phyloP scores from a whole-genome alignment of 1,284 basidiomycete species.

The Irpex sp. region DNA sequence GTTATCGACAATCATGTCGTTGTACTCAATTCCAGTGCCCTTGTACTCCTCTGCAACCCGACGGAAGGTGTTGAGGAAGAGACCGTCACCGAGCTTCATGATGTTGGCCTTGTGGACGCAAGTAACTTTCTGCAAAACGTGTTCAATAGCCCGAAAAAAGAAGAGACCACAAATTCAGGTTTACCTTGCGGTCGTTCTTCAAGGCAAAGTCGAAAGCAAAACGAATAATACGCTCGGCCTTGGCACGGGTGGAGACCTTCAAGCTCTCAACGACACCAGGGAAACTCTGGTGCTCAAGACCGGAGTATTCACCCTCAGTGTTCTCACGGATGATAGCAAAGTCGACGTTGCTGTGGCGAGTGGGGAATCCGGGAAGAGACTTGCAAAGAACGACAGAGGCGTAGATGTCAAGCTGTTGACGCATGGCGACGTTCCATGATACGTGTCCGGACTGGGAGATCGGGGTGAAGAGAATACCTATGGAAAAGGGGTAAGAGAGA shows the following conservation, averaged over 20 bases:
- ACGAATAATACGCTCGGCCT: conserved; percentile 94
- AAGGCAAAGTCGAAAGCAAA: conserved; percentile 99
- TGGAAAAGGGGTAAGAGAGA: conserved; percentile 1
- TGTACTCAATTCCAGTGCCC: conserved; percentile 86
- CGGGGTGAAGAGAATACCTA: conserved; percentile 98
- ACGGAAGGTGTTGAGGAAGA: conserved; percentile 99
- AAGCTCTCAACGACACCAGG: conserved; percentile 98
- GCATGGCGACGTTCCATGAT: conserved; percentile 99
- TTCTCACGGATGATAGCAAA: conserved; percentile 99
- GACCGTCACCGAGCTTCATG: conserved; percentile 99
- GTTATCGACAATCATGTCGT: conserved; percentile 99
- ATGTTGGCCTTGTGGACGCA: conserved; percentile 99
- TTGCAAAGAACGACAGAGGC: conserved; percentile 98
- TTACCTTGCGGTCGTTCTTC: conserved; percentile 95
- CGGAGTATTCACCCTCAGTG: conserved; percentile 99
- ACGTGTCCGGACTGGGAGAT: conserved; percentile 96
- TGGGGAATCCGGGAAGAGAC: conserved; percentile 94
- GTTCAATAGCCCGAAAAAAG: neutral
- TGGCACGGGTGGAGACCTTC: conserved; percentile 94
- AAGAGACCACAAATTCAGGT: conserved; percentile 5
- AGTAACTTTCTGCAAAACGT: conserved; percentile 81
- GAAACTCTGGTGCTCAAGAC: conserved; percentile 96
- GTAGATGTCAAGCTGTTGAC: conserved; percentile 98
- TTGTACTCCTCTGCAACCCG: conserved; percentile 94
- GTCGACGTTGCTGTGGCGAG: conserved; percentile 95